Evolutionary conservation across 2,329 filamentous ascomycete species (phyloP).

Genomic region (Sporothrix pallida): DNA sequence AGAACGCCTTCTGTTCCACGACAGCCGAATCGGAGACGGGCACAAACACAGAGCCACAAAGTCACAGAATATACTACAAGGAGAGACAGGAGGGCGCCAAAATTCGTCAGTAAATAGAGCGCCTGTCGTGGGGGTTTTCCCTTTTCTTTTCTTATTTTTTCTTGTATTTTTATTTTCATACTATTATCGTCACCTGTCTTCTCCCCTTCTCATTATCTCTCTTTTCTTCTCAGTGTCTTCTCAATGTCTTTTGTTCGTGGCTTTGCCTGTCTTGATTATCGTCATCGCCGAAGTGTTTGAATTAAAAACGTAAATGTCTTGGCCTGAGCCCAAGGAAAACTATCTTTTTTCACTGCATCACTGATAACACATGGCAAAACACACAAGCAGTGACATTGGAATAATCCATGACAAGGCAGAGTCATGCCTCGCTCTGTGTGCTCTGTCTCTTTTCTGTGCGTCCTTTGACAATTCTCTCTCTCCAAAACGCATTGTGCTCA

Average conservation of each 20-base stretch:
- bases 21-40: conserved; percentile 8
- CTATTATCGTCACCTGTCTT: background rate
- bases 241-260: background rate
- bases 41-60: background rate
- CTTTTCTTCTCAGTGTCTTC: background rate
- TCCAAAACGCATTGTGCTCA: background rate
- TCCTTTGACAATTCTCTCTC: background rate
- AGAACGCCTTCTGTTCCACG: conserved; percentile 9
- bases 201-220: background rate
- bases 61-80: background rate
- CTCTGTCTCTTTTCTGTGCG: background rate
- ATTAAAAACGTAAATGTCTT: conserved; percentile 17
- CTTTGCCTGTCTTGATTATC: conserved; percentile 13
- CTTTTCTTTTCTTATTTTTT: background rate
- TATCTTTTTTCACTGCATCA: background rate
- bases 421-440: background rate
- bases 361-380: background rate
- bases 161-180: background rate
- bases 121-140: background rate
- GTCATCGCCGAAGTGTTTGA: conserved; percentile 22
- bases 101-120: too few relatives aligned
- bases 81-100: conserved; percentile 11
- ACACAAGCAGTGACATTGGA: background rate
- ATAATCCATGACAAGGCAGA: background rate
- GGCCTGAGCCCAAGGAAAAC: background rate